Conservation (phyloP, 176 grass and related monocot species). For the Leersia perrieri region DNA sequence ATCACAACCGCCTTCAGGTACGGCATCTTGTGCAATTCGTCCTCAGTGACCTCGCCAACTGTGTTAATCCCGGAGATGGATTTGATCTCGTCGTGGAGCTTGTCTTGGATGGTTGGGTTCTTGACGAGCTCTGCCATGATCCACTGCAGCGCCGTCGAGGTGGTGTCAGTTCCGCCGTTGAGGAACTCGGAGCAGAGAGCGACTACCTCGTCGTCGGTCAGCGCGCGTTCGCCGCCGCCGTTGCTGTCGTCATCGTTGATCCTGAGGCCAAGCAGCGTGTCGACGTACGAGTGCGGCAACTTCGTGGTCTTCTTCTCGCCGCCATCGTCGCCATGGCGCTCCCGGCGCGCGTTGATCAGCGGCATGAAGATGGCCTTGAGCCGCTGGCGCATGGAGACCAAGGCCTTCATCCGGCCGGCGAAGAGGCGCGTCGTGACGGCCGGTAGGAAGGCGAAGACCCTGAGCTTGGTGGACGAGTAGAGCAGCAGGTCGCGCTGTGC, state of each 20-base stretch:
- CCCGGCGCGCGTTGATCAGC: constrained; percentile 33
- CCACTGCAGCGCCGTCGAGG: constrained; percentile 56
- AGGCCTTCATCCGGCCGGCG: constrained; percentile 15
- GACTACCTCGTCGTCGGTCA: constrained; percentile 38
- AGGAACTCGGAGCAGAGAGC: constrained; percentile 51
- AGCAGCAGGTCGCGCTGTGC: constrained; percentile 23
- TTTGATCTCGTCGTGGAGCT: constrained; percentile 38
- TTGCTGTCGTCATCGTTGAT: constrained; percentile 33
- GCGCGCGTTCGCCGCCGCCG: constrained; percentile 8
- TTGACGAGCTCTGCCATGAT: constrained; percentile 65
- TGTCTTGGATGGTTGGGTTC: constrained; percentile 41
- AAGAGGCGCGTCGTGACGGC: constrained; percentile 40
- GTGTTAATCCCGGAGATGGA: not conserved
- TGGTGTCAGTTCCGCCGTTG: constrained; percentile 57
- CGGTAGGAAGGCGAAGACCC: constrained; percentile 30
- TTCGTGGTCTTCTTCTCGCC: not conserved
- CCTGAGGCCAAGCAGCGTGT: constrained; percentile 45
- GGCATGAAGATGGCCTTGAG: constrained; percentile 25
- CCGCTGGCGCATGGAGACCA: not conserved
- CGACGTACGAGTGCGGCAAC: constrained; percentile 44
- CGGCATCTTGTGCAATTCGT: constrained; percentile 31
- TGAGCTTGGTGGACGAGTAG: constrained; percentile 1
- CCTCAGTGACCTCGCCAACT: constrained; percentile 31
- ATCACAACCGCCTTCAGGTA: constrained; percentile 58
- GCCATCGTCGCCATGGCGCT: not conserved